Conservation (phyloP, 176 grass and related monocot species). For the Ananas comosus region DNA sequence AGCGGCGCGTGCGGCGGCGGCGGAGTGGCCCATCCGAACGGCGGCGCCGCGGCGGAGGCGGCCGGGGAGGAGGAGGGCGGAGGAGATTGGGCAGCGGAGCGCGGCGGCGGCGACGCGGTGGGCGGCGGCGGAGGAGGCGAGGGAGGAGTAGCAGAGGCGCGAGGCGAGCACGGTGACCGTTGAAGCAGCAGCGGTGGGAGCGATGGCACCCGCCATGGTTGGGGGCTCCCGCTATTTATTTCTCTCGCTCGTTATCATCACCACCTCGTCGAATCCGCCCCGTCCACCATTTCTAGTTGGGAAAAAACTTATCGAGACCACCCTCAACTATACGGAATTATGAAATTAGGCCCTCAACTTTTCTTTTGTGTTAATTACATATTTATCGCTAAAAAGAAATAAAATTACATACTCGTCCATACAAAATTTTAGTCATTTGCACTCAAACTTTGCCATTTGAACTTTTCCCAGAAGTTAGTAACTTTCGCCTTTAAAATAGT, state of each 20-base stretch:
- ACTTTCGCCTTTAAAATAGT: too few species aligned
- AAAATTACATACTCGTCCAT: too few species aligned
- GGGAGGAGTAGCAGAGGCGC: conserved; percentile 11
- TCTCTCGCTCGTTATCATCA: not conserved
- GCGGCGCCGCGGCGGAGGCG: conserved; percentile 29
- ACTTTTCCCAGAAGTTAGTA: too few species aligned
- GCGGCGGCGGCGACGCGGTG: conserved; percentile 20
- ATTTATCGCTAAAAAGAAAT: too few species aligned
- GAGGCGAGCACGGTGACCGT: not conserved
- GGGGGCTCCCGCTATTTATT: not conserved
- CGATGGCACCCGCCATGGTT: not conserved
- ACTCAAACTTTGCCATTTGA: too few species aligned
- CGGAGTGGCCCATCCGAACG: conserved; percentile 60
- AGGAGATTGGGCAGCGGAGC: conserved; percentile 3
- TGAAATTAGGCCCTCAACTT: too few species aligned
- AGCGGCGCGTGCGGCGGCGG: conserved; percentile 29
- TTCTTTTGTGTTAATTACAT: too few species aligned
- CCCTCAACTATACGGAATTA: too few species aligned
- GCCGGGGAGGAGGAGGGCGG: conserved; percentile 5
- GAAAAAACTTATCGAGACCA: too few species aligned
- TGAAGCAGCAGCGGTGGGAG: not conserved
- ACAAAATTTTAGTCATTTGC: too few species aligned
- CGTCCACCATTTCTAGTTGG: too few species aligned
- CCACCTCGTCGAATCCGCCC: not conserved
- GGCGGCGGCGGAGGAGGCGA: conserved; percentile 18